These are phyloP conservation scores for Neoboletus subvelutipes DNA, from an alignment of 768 basidiomycete species.

Conservation along the genomic window DNA sequence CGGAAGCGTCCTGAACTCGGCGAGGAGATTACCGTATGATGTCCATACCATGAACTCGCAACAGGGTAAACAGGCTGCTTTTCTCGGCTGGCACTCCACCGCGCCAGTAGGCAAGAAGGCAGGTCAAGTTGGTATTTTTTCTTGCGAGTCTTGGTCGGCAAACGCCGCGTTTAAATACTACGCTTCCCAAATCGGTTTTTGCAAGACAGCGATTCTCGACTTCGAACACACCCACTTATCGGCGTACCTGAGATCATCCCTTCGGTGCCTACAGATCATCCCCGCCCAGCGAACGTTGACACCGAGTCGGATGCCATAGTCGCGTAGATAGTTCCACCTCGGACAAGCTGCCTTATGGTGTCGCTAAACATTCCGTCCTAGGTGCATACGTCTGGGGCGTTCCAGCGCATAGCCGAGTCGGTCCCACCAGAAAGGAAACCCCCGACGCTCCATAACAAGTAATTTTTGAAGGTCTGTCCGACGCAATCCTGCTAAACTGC, in stretches of 20 bases:
- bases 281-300: neutral
- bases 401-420: neutral
- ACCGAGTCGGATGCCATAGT: neutral
- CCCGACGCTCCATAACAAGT: conserved; percentile 18
- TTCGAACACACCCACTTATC: neutral
- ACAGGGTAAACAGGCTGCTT: too few species aligned
- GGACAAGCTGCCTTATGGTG: neutral
- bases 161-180: conserved; percentile 1
- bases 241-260: neutral
- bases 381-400: neutral
- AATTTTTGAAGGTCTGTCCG: conserved; percentile 14
- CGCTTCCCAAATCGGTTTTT: conserved; percentile 1
- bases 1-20: too few species aligned
- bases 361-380: neutral
- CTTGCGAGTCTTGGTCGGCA: neutral
- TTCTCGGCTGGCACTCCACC: too few species aligned
- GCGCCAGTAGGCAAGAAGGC: too few species aligned
- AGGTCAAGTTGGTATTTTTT: neutral
- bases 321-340: neutral
- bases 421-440: conserved; percentile 2
- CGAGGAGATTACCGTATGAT: too few species aligned
- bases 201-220: conserved; percentile 1
- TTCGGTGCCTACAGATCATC: neutral
- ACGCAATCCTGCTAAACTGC: conserved; percentile 24
- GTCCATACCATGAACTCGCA: too few species aligned